Base-by-base conservation (phyloP, 2,329 filamentous ascomycete species). In the Aspergillus phoenicis region DNA sequence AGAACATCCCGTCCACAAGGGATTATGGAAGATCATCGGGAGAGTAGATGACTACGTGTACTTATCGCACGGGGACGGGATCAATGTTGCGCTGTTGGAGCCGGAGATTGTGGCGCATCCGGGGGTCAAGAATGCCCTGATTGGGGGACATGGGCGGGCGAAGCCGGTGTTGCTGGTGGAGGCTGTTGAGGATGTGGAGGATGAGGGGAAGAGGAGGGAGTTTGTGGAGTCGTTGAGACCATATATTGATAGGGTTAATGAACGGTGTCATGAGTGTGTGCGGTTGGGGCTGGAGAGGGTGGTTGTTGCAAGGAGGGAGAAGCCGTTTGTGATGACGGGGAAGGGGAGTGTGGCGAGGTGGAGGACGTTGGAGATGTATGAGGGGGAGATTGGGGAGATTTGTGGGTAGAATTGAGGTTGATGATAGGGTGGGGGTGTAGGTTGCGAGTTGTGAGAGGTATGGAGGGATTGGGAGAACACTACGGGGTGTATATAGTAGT, bases 1-100 rank as follows among this genome's bases (percentile, higher is more conserved):
- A 4, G 61, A 68, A 8, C 68, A 73, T 39, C 67, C 70, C 2
- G 39, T 62, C 8, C 58, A 67, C 13, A 65, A 65, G 20, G 61
- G 62, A 2, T 36, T 68, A 8, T 72, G 69, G 70, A 69, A 68
- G 30, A 69, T 72, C 30, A 62, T 70, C 45, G 68, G 65, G 45
- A 66, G 66, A 0, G 60, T 24, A 8, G 66, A 70, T 28, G 68
- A 71, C 45, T 66, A 66, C 33, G 36, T 64, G 3, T 59, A 57
- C 11, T 43, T 64, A 4, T 64, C 52, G 2, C 65, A 69, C 52
- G 65, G 61, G 2, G 67, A 69, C 8, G 65, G 68, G 22, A 33
- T 71, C 10, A 63, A 70, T 57, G 67, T 68, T 11, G 65, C 67
- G 11, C 41, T 53, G 4, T 22, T 70, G 11, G 70, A 72, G 60